These are phyloP conservation scores for Camellia sinensis DNA, from an alignment of 148 eudicot genomes.

Conservation along the genomic window DNA sequence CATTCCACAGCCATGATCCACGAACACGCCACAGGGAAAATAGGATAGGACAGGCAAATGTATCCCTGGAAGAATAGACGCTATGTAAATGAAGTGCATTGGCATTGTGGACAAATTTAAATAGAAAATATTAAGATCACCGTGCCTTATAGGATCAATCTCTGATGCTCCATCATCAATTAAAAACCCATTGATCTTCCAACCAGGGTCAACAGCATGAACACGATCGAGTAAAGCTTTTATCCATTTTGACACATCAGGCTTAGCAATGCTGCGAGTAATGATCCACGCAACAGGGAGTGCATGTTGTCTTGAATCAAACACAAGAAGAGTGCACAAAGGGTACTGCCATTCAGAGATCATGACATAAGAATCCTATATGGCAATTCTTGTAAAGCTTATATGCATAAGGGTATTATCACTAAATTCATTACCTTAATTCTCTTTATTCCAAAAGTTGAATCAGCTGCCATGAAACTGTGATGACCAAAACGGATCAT, in stretches of 20 bases:
- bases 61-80: slow-evolving; percentile 62
- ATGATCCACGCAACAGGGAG: slow-evolving; percentile 97
- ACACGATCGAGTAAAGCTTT: slow-evolving; percentile 73
- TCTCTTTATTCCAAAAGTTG: slow-evolving; percentile 84
- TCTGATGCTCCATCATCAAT: slow-evolving; percentile 92
- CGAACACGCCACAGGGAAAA: slow-evolving; percentile 93
- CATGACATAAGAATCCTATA: slow-evolving; percentile 27
- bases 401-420: slow-evolving; percentile 1
- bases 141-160: slow-evolving; percentile 86
- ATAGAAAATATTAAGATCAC: slow-evolving; percentile 9
- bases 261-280: slow-evolving; percentile 77
- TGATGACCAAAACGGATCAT: slow-evolving; percentile 90
- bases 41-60: slow-evolving; percentile 73
- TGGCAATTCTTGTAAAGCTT: slow-evolving; percentile 12
- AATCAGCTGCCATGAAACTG: slow-evolving; percentile 81
- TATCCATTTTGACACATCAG: slow-evolving; percentile 89
- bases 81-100: slow-evolving; percentile 14
- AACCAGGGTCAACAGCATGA: slow-evolving; percentile 68
- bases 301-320: slow-evolving; percentile 96
- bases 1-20: slow-evolving; percentile 83
- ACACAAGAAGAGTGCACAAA: slow-evolving; percentile 89
- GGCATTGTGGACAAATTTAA: background rate
- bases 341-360: slow-evolving; percentile 72
- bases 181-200: slow-evolving; percentile 77
- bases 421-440: slow-evolving; percentile 53